Evolutionary conservation across 148 eudicot genomes (phyloP).

Genomic region (Rhododendron williamsianum): DNA sequence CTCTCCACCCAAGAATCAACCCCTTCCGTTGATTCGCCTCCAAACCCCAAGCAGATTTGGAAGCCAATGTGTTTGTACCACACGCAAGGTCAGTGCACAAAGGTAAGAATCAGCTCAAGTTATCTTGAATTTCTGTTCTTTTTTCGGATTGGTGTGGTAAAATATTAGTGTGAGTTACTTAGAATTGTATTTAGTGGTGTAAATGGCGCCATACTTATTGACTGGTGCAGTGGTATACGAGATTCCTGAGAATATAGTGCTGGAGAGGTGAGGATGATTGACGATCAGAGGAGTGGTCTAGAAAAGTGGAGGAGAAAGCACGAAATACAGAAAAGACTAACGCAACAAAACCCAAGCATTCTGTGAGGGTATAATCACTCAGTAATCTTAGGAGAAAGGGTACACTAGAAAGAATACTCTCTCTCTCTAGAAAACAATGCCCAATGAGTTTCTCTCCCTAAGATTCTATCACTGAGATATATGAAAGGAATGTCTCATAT

Average conservation of each 20-base stretch:
- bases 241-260: neutral
- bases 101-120: constrained; percentile 28
- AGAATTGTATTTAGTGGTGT: neutral
- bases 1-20: constrained; percentile 19
- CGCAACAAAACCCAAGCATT: neutral
- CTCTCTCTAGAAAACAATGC: neutral
- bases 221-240: neutral
- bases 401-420: neutral
- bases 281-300: neutral
- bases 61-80: constrained; percentile 80
- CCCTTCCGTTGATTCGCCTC: constrained; percentile 12
- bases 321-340: neutral
- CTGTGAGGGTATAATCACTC: neutral
- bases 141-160: too few species aligned
- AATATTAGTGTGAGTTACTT: neutral
- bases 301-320: neutral
- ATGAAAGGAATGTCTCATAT: neutral
- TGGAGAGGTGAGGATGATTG: neutral
- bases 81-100: constrained; percentile 79
- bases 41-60: constrained; percentile 32
- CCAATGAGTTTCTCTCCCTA: neutral
- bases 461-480: too few species aligned
- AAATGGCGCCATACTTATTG: neutral
- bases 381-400: neutral
- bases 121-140: too few species aligned